phyloP scores from a whole-genome alignment of 257 asterid species.

The Cordia subcordata region DNA sequence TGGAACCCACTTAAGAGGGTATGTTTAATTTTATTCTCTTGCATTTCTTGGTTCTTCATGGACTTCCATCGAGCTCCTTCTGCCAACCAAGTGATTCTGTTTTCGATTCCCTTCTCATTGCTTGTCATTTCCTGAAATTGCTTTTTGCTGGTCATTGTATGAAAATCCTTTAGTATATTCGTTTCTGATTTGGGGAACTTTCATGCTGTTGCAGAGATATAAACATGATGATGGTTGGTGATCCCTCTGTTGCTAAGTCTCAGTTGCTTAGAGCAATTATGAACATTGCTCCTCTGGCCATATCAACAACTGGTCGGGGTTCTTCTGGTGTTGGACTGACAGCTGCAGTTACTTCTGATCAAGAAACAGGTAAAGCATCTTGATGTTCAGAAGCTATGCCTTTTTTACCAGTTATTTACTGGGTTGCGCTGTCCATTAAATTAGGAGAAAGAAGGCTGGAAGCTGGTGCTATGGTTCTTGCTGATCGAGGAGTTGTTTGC shows the following conservation, averaged over 20 bases:
- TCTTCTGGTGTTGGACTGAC: constrained; percentile 99
- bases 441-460: constrained; percentile 89
- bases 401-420: constrained; percentile 14
- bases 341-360: constrained; percentile 98
- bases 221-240: constrained; percentile 99
- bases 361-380: constrained; percentile 72
- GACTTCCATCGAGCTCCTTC: not conserved
- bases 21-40: constrained; percentile 22
- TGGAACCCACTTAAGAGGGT: constrained; percentile 97
- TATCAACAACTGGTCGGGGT: constrained; percentile 97
- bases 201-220: constrained; percentile 63
- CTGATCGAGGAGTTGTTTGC: constrained; percentile 94
- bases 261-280: constrained; percentile 93
- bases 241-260: constrained; percentile 98
- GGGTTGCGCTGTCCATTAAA: constrained; percentile 8
- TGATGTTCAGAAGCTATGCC: constrained; percentile 12
- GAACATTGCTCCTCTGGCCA: constrained; percentile 95
- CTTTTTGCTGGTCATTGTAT: not conserved
- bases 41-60: constrained; percentile 2
- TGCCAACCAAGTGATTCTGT: constrained; percentile 4
- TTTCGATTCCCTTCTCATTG: constrained; percentile 1
- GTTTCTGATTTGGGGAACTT: constrained; percentile 10
- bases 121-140: too few species aligned
- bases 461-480: constrained; percentile 99
- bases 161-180: not conserved